Base-by-base conservation (phyloP, 1,284 basidiomycete genomes). In the Ustilago crameri region DNA sequence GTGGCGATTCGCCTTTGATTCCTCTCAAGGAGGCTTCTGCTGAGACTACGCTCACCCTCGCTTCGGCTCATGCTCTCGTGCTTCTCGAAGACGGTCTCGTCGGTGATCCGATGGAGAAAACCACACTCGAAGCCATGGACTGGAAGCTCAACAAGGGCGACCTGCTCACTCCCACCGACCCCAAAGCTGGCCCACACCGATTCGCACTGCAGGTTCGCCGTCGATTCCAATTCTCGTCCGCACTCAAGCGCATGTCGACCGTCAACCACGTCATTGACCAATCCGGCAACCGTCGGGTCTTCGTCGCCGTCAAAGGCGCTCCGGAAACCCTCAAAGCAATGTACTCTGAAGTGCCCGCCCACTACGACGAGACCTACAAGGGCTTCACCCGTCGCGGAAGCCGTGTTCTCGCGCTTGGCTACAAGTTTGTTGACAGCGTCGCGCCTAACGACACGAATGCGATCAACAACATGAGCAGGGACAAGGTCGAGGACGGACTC, bases 51-150 rank as follows among this genome's bases (percentile, higher is more conserved):
- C 86, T 93, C 0, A 93, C 93, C 57, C 89, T 99, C 14, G 95
- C 95, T 42, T 90, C 93, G 8, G 95, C 96, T 0, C 96, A 99
- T 81, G 95, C 96, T 0, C 87, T 99, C 3, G 95, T 98, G 20
- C 87, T 93, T 51, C 87, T 99, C 37, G 94, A 97, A 48, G 87
- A 88, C 79, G 95, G 93, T 4, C 87, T 96, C 35, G 95, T 98
- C 34, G 96, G 95, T 15, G 96, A 99, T 83, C 95, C 96, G 0
- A 99, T 99, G 95, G 95, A 99, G 84, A 95, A 95, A 86, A 95
- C 93, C 0, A 95, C 95, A 0, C 86, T 98, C 17, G 92, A 94
- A 72, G 91, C 93, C 1, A 87, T 98, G 45, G 90, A 92, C 60
- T 98, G 95, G 95, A 89, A 90, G 70, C 84, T 99, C 20, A 87